Evolutionary conservation across 2,329 filamentous ascomycete species (phyloP).

Genomic region (Dothideomycetes sp.): DNA sequence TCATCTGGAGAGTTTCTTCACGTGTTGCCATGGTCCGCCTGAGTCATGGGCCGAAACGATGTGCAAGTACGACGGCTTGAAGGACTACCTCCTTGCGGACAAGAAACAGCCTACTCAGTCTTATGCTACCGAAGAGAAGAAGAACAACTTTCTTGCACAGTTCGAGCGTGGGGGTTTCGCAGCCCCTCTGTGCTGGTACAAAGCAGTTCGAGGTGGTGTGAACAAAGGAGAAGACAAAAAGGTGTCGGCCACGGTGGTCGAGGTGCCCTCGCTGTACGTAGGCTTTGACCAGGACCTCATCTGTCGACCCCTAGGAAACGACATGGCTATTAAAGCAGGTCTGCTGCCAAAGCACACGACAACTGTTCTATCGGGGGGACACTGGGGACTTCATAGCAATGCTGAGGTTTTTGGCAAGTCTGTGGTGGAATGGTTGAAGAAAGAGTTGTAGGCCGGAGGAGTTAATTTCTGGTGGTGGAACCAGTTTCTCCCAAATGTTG

Average conservation of each 20-base stretch:
- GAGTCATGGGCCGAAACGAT: constrained; percentile 28
- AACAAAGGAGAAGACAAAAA: constrained; percentile 24
- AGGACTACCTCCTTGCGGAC: constrained; percentile 18
- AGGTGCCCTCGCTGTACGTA: constrained; percentile 31
- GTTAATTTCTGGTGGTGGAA: too few relatives aligned
- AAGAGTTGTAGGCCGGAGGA: constrained; percentile 20
- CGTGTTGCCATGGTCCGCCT: constrained; percentile 16
- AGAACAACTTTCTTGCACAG: constrained; percentile 27
- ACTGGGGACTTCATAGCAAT: constrained; percentile 23
- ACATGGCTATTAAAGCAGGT: constrained; percentile 16
- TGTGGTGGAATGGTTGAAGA: constrained; percentile 8
- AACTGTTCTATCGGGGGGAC: constrained; percentile 17
- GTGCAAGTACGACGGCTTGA: constrained; percentile 29
- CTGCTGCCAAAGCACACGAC: constrained; percentile 19
- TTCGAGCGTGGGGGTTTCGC: constrained; percentile 26
- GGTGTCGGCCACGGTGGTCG: constrained; percentile 19
- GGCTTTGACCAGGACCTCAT: constrained; percentile 23
- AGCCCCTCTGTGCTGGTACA: constrained; percentile 32
- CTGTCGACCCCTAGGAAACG: constrained; percentile 18
- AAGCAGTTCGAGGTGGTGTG: constrained; percentile 20
- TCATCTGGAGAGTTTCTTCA: constrained; percentile 32
- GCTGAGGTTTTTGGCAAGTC: constrained; percentile 18
- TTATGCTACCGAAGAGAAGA: constrained; percentile 28
- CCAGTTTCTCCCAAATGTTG: too few relatives aligned
- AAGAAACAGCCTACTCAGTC: constrained; percentile 23